Conservation (phyloP, 345 rosid species). For the Turritis glabra region DNA sequence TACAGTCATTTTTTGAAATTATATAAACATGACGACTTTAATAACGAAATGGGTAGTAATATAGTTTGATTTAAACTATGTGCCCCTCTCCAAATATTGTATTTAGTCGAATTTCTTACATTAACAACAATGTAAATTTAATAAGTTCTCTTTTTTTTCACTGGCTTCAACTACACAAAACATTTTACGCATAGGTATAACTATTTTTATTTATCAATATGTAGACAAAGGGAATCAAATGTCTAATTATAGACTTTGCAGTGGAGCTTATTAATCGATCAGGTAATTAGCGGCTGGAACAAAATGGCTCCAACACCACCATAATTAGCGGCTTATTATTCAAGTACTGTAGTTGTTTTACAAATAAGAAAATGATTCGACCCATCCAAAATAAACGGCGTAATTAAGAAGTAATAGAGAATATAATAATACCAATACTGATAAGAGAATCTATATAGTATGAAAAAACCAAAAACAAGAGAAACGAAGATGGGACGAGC, state of each 20-base stretch:
- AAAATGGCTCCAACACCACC: slow-evolving; percentile 14
- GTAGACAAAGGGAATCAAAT: background rate
- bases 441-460: slow-evolving; percentile 15
- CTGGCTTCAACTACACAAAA: background rate
- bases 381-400: slow-evolving; percentile 7
- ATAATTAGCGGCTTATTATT: too few relatives aligned
- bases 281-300: background rate
- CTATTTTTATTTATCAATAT: background rate
- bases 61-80: background rate
- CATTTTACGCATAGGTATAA: background rate
- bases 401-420: background rate
- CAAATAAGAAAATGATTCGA: slow-evolving; percentile 21
- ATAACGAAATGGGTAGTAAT: too few relatives aligned
- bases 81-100: background rate
- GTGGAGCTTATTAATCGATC: background rate
- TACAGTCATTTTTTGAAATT: too few relatives aligned
- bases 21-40: too few relatives aligned
- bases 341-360: background rate
- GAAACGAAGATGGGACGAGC: background rate
- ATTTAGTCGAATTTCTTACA: background rate
- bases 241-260: background rate
- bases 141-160: background rate
- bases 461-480: background rate
- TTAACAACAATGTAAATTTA: background rate
- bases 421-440: slow-evolving; percentile 17